Evolutionary conservation across 1,284 basidiomycete species (phyloP), one percentile per base, ranked within the genome.

Genomic region (Anthracocystis setariae): DNA sequence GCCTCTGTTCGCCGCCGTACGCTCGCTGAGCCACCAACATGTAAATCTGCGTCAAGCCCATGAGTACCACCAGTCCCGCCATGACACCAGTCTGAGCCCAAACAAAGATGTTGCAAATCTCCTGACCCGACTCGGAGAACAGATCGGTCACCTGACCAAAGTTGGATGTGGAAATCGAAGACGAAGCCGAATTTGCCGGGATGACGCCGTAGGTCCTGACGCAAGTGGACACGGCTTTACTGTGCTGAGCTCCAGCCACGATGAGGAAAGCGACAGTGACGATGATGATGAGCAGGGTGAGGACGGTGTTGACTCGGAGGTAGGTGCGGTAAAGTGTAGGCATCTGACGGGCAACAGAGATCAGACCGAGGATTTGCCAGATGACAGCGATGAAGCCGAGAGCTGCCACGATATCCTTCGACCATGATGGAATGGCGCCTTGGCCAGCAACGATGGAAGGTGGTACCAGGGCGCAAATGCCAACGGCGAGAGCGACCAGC

Each of bases 31-130:
- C 68, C 51, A 62, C 71, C 63, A 75, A 70, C 81, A 82, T 82
- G 73, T 81, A 82, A 55, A 82, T 68, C 64, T 82, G 78, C 40
- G 62, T 78, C n/a, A 82, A 46, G 4, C 76, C 79, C 47, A 82
- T 67, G 32, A 82, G 39, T 3, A 76, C 52, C 20, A 82, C 66
- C 42, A 82, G 47, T 8, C 74, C 70, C 7, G 60, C 76, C 79
- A 81, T 80, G 25, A 73, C 59, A 29, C 81, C 81, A 13, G 79
- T 72, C 59, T 82, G 77, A 8, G 73, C 70, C 81, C 81, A 82
- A 20, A 78, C 55, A 37, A 81, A 69, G 54, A 78, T 61, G 59
- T 82, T 74, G 73, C 81, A 82, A 43, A 80, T 79, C 20, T 63
- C 24, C 23, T 44, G 23, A 1, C 78, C 74, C 1, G 54, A 21